Evolutionary conservation across 2,329 filamentous ascomycete species (phyloP), one percentile per base, ranked within the genome.

Genomic region (Neoascochyta sp.): DNA sequence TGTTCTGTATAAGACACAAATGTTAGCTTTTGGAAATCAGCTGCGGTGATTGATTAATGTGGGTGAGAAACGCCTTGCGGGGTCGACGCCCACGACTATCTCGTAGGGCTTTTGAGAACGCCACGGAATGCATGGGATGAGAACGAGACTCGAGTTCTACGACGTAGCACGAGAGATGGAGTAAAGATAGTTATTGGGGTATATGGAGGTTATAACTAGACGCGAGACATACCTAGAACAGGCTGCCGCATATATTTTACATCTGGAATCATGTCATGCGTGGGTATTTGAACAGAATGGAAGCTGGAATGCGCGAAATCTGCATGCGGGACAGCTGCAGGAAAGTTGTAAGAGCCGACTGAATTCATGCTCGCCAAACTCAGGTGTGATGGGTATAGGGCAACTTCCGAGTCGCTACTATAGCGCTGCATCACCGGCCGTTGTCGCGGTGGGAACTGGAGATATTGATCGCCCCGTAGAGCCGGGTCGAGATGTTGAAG

Each of bases 161-260:
- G 20, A 25, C 22, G 33, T 19, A 37, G 36, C 43, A 42, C 34
- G 27, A n/a, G 34, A 45, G 42, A 43, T 40, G 41, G 34, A 39
- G 45, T 49, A 47, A 47, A 49, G 44, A 54, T 54, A 50, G 37
- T 54, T 43, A 49, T 52, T 57, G 49, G 48, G 46, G 44, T 53
- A 50, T 57, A 48, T 30, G 42, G 47, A 38, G 45, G 50, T 45
- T 48, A 37, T 49, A 54, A 58, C 55, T 60, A 63, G 47, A 63
- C 51, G 52, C 53, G 59, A 50, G 57, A 63, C 59, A 62, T 63
- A 63, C 59, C 57, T 42, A 60, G 57, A 45, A 55, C 52, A 50
- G 54, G 55, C 38, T 58, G 55, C 34, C 54, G 50, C 49, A 61
- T 50, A 52, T 60, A 60, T 36, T 59, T 58, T 54, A 59, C 57